Conservation (phyloP, 192 early-diverging fungal species). For the Radiomyces spectabilis region DNA sequence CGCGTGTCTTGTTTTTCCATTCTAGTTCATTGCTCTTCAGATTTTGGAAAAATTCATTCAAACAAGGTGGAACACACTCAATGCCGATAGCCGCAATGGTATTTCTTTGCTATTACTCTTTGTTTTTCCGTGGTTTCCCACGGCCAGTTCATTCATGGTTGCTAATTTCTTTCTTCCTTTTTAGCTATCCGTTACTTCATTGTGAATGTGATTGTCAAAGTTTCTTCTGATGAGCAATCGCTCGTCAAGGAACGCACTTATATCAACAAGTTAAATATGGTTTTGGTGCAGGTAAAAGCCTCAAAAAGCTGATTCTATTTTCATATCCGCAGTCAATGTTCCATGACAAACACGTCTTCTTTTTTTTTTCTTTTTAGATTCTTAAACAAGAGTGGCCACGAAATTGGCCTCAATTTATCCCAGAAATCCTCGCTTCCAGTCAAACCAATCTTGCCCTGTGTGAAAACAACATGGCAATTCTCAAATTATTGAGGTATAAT, state of each 20-base stretch:
- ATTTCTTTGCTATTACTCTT: not conserved
- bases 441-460: slow-evolving; percentile 87
- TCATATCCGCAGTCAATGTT: not conserved
- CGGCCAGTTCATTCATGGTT: not conserved
- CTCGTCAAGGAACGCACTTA: slow-evolving; percentile 71
- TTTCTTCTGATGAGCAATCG: slow-evolving; percentile 78
- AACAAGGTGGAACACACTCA: slow-evolving; percentile 95
- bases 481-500: slow-evolving; percentile 88
- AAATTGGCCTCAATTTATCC: slow-evolving; percentile 98
- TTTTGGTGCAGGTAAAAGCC: slow-evolving; percentile 81
- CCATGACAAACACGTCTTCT: not conserved
- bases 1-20: not conserved
- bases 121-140: too few relatives aligned
- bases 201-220: slow-evolving; percentile 86
- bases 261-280: slow-evolving; percentile 92
- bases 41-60: slow-evolving; percentile 94
- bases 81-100: slow-evolving; percentile 75
- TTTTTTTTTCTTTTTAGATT: slow-evolving; percentile 49
- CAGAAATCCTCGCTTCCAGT: slow-evolving; percentile 95
- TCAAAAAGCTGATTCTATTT: not conserved
- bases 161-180: slow-evolving; percentile 6
- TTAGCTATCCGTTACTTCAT: slow-evolving; percentile 93
- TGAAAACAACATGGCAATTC: slow-evolving; percentile 99
- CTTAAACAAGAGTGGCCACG: slow-evolving; percentile 99
- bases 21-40: slow-evolving; percentile 67